phyloP scores from a whole-genome alignment of 2,329 filamentous ascomycete species.

The Verticillium tricorpus region DNA sequence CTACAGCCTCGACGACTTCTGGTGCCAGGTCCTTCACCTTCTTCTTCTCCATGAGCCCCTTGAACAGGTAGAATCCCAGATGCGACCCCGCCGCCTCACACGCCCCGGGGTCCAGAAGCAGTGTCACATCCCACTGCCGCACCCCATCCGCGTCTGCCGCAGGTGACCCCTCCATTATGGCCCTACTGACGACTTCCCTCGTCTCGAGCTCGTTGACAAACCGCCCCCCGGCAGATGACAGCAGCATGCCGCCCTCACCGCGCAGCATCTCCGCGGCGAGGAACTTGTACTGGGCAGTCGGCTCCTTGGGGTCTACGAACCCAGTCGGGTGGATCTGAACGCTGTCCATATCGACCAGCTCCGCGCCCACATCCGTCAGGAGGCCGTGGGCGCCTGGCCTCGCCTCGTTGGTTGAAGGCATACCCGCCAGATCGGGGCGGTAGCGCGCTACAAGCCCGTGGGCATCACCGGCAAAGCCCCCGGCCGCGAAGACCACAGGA shows the following conservation, averaged over 20 bases:
- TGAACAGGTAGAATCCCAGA: constrained; percentile 59
- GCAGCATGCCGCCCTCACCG: constrained; percentile 57
- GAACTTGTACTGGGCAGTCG: constrained; percentile 48
- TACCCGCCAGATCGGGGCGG: constrained; percentile 52
- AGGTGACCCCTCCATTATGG: constrained; percentile 38
- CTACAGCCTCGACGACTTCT: constrained; percentile 35
- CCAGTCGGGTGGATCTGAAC: constrained; percentile 64
- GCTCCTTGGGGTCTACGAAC: constrained; percentile 51
- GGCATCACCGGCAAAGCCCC: constrained; percentile 60
- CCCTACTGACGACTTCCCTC: constrained; percentile 49
- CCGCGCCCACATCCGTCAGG: constrained; percentile 32
- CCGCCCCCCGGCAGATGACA: constrained; percentile 39
- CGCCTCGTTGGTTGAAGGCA: constrained; percentile 60
- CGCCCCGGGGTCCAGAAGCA: constrained; percentile 57
- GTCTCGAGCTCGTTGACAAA: constrained; percentile 63
- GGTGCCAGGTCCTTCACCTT: constrained; percentile 46
- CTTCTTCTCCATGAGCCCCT: constrained; percentile 53
- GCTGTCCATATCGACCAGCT: constrained; percentile 45
- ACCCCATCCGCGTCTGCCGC: constrained; percentile 15
- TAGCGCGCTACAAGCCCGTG: constrained; percentile 50
- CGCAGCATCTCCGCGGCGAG: constrained; percentile 59
- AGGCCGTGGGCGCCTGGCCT: constrained; percentile 47
- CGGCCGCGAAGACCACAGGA: constrained; percentile 55
- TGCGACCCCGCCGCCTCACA: constrained; percentile 48
- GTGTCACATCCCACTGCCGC: constrained; percentile 54